A percentile compares a stretch with the other conserved stretches of the same genome.
Evolutionary conservation across 1,284 basidiomycete genomes (phyloP).

Genomic region (Polyporus tsugae): DNA sequence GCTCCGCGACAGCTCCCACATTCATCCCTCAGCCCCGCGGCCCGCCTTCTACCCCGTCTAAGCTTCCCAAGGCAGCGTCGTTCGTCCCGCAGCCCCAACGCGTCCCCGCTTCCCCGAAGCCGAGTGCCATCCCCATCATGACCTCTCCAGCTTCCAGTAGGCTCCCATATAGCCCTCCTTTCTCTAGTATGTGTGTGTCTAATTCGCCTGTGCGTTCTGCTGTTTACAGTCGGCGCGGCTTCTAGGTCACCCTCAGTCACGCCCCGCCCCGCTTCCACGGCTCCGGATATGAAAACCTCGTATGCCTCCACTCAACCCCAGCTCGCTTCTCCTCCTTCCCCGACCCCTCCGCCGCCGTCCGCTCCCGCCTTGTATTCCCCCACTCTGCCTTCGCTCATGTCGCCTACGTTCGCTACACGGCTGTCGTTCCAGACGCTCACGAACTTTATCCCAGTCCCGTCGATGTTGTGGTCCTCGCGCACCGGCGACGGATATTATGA

Average conservation of each 20-base stretch:
- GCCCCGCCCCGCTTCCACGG: slow-evolving; percentile 34
- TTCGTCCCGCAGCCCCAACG: slow-evolving; percentile 62
- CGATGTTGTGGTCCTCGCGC: slow-evolving; percentile 52
- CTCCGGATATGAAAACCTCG: slow-evolving; percentile 33
- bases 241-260: slow-evolving; percentile 31
- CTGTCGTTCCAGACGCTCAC: slow-evolving; percentile 55
- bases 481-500: slow-evolving; percentile 24
- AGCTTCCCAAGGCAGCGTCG: slow-evolving; percentile 48
- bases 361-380: slow-evolving; percentile 32
- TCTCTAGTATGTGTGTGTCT: slow-evolving; percentile 42
- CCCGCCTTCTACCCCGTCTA: slow-evolving; percentile 34
- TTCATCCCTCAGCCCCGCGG: slow-evolving; percentile 59
- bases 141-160: slow-evolving; percentile 38
- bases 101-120: slow-evolving; percentile 27
- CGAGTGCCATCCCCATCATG: slow-evolving; percentile 41
- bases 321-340: background rate
- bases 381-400: slow-evolving; percentile 51
- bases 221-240: slow-evolving; percentile 31
- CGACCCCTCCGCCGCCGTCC: background rate
- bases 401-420: slow-evolving; percentile 61
- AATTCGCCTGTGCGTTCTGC: slow-evolving; percentile 27
- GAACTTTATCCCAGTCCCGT: slow-evolving; percentile 64
- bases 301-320: slow-evolving; percentile 16
- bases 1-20: slow-evolving; percentile 51
- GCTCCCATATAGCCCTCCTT: slow-evolving; percentile 36